These are phyloP conservation scores for Trichoderma parareesei DNA, from an alignment of 495 filamentous ascomycete genomes.

Conservation along the genomic window DNA sequence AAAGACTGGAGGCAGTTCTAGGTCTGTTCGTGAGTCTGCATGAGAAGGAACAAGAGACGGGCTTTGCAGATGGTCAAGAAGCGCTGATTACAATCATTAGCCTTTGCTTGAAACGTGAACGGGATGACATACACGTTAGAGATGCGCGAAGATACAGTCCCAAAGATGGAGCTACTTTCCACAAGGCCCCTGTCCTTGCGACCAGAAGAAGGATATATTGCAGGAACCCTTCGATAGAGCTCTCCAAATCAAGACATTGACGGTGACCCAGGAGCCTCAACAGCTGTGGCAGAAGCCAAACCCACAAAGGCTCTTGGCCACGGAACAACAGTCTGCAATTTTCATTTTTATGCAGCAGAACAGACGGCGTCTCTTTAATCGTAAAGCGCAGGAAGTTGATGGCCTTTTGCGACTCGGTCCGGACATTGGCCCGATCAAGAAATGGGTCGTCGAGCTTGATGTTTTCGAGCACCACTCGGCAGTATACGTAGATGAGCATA, in stretches of 20 bases:
- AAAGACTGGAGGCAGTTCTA: background rate
- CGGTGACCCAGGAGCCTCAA: constrained; percentile 46
- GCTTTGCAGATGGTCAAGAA: constrained; percentile 17
- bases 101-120: background rate
- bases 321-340: constrained; percentile 33
- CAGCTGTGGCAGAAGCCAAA: constrained; percentile 69
- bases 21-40: background rate
- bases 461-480: constrained; percentile 68
- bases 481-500: constrained; percentile 74
- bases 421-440: constrained; percentile 38
- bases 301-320: constrained; percentile 56
- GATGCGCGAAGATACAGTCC: constrained; percentile 35
- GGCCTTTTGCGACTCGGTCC: constrained; percentile 62
- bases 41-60: constrained; percentile 1
- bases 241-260: constrained; percentile 31
- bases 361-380: constrained; percentile 63
- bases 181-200: constrained; percentile 30
- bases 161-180: constrained; percentile 36
- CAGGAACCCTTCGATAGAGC: constrained; percentile 45
- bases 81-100: constrained; percentile 13
- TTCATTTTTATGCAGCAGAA: constrained; percentile 47
- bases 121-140: constrained; percentile 28
- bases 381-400: constrained; percentile 54
- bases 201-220: constrained; percentile 32
- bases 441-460: constrained; percentile 55